Evolutionary conservation across 495 filamentous ascomycete species (phyloP).

Genomic region (Aspergillus campestris): DNA sequence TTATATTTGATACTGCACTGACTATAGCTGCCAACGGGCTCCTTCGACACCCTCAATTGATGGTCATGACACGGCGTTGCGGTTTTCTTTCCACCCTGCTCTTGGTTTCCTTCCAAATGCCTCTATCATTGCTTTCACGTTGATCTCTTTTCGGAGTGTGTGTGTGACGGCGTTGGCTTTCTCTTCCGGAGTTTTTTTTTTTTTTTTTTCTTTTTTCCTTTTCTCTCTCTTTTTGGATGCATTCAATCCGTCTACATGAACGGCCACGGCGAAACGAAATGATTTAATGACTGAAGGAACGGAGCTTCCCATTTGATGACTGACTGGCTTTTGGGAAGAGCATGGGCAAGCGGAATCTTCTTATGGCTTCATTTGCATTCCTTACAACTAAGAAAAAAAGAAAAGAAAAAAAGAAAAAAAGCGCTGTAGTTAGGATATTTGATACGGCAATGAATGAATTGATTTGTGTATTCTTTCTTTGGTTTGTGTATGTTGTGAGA

Average conservation of each 20-base stretch:
- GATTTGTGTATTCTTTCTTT: background rate
- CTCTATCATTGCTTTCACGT: background rate
- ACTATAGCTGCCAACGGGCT: no score
- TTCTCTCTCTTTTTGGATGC: conserved; percentile 18
- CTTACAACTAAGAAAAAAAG: no score
- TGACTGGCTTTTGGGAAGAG: conserved; percentile 8
- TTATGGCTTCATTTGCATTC: background rate
- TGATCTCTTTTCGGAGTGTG: conserved; percentile 1
- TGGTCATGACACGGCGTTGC: conserved; percentile 25
- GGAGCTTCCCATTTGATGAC: conserved; percentile 12
- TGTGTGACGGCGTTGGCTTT: background rate
- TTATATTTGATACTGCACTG: conserved; percentile 3
- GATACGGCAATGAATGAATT: conserved; percentile 10
- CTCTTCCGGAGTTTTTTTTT: conserved; percentile 5
- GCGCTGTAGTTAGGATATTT: conserved; percentile 5
- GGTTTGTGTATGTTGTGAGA: background rate
- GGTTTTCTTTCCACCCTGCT: conserved; percentile 2
- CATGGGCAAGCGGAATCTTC: conserved; percentile 10
- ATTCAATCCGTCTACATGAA: conserved; percentile 17
- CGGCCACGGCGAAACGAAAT: conserved; percentile 29
- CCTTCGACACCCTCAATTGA: background rate
- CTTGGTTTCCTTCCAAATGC: background rate
- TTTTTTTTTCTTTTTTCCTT: conserved; percentile 6
- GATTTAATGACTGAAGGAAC: conserved; percentile 30
- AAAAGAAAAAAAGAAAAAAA: background rate